A percentile compares a stretch with the other conserved stretches of the same genome.
Evolutionary conservation across 2,329 filamentous ascomycete species (phyloP).

Genomic region (Phoma sp.): DNA sequence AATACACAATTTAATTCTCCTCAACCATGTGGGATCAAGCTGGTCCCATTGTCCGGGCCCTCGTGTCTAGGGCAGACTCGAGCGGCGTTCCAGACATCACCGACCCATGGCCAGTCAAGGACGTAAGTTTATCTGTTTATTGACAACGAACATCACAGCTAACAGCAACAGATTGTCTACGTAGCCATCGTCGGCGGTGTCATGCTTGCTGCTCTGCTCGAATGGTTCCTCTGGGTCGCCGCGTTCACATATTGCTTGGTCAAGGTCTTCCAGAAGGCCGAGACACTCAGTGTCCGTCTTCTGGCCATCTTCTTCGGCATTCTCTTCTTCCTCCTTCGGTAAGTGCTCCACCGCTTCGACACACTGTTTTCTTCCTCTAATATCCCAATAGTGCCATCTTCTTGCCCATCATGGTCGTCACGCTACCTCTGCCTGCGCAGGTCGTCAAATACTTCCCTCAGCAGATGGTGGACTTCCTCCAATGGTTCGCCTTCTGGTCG

Average conservation of each 20-base stretch:
- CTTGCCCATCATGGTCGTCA: constrained; percentile 92
- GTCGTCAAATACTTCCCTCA: constrained; percentile 76
- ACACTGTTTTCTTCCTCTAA: constrained; percentile 21
- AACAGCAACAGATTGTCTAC: constrained; percentile 74
- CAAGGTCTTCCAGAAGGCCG: constrained; percentile 89
- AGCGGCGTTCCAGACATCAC: constrained; percentile 41
- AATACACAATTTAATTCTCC: constrained; percentile 27
- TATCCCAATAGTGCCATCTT: constrained; percentile 71
- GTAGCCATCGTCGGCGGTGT: constrained; percentile 79
- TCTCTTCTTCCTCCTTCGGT: constrained; percentile 79
- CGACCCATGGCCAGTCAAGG: constrained; percentile 49
- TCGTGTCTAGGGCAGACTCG: constrained; percentile 37
- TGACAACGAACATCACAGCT: constrained; percentile 9
- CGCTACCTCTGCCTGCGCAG: constrained; percentile 77
- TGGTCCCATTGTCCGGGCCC: constrained; percentile 27
- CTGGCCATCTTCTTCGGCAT: constrained; percentile 78
- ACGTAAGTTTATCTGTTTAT: constrained; percentile 42
- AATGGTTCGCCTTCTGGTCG: constrained; percentile 96
- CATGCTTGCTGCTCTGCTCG: constrained; percentile 83
- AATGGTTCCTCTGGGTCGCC: constrained; percentile 95
- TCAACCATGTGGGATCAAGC: constrained; percentile 35
- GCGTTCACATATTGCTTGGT: constrained; percentile 90
- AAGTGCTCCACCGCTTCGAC: constrained; percentile 32
- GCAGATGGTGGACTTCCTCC: constrained; percentile 72
- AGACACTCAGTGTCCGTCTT: constrained; percentile 81